These are phyloP conservation scores for Metarhizium album DNA, from an alignment of 2,329 filamentous ascomycete genomes.

Conservation along the genomic window DNA sequence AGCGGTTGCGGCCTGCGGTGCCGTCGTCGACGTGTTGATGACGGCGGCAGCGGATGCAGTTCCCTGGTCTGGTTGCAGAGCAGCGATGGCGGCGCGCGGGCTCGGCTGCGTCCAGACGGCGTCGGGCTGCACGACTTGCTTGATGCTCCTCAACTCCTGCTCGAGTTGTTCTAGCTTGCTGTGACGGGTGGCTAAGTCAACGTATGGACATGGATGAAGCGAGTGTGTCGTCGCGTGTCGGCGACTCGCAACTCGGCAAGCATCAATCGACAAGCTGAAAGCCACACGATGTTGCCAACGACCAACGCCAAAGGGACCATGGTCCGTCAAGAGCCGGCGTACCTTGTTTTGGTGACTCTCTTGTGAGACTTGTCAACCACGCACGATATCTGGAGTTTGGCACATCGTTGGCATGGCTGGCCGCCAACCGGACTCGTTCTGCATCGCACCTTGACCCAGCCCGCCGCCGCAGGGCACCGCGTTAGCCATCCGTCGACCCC, in stretches of 20 bases:
- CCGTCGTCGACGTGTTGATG: constrained; percentile 3
- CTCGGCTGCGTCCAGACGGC: constrained; percentile 18
- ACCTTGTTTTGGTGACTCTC: constrained; percentile 34
- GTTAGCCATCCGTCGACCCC: no score
- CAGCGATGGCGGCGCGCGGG: constrained; percentile 15
- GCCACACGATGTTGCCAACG: no score
- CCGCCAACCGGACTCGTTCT: constrained; percentile 27
- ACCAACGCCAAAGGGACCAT: no score
- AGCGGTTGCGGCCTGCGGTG: constrained; percentile 13
- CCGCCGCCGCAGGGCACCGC: background rate
- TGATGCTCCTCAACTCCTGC: constrained; percentile 43
- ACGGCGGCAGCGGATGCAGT: constrained; percentile 6
- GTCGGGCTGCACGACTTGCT: constrained; percentile 33
- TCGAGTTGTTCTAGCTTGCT: constrained; percentile 46
- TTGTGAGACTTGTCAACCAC: constrained; percentile 38
- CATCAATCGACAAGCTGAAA: no score
- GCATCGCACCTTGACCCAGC: constrained; percentile 36
- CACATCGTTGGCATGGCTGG: constrained; percentile 33
- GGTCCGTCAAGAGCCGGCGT: background rate
- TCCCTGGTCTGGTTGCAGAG: constrained; percentile 13
- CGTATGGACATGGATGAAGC: background rate
- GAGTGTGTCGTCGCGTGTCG: background rate
- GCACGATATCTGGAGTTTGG: constrained; percentile 31
- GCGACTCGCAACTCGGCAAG: no score
- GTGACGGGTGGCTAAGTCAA: background rate